Evolutionary conservation across 2,329 filamentous ascomycete species (phyloP).

Genomic region (Pseudopyrenochaeta lycopersici): DNA sequence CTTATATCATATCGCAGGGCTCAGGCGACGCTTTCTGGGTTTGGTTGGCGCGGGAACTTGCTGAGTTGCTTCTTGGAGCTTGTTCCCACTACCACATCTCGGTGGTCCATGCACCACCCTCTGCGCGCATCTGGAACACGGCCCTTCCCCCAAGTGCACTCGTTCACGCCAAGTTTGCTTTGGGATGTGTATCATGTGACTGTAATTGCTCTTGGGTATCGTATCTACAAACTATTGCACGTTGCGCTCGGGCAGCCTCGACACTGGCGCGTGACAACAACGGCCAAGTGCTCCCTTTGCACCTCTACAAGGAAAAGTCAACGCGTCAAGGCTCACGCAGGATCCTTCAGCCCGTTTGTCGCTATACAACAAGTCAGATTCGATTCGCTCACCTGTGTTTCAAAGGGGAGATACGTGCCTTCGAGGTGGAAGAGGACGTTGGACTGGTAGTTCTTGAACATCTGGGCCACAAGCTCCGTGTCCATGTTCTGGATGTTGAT

Average conservation of each 20-base stretch:
- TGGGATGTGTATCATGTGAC: no score
- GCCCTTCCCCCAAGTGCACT: no score
- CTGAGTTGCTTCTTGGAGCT: constrained; percentile 22
- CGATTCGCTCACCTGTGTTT: no score
- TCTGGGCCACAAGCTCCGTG: constrained; percentile 94
- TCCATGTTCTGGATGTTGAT: constrained; percentile 99
- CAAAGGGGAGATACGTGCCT: constrained; percentile 64
- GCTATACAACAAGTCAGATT: constrained; percentile 59
- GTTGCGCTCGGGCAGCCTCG: neutral
- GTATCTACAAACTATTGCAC: neutral
- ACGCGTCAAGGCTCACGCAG: no score
- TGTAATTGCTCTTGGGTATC: constrained; percentile 3
- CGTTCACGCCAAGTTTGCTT: no score
- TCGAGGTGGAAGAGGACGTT: constrained; percentile 97
- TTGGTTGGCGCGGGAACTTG: constrained; percentile 26
- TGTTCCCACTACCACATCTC: no score
- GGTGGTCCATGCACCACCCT: constrained; percentile 38
- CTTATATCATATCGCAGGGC: constrained; percentile 39
- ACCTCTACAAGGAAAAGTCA: no score
- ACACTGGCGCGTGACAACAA: neutral
- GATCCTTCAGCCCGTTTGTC: constrained; percentile 84
- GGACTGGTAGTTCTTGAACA: constrained; percentile 99
- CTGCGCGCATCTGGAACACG: constrained; percentile 12
- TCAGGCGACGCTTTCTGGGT: constrained; percentile 18
- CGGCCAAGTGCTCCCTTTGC: no score